Evolutionary conservation across 2,329 filamentous ascomycete species (phyloP), one percentile per base, ranked within the genome.

Genomic region (Madurella mycetomatis): DNA sequence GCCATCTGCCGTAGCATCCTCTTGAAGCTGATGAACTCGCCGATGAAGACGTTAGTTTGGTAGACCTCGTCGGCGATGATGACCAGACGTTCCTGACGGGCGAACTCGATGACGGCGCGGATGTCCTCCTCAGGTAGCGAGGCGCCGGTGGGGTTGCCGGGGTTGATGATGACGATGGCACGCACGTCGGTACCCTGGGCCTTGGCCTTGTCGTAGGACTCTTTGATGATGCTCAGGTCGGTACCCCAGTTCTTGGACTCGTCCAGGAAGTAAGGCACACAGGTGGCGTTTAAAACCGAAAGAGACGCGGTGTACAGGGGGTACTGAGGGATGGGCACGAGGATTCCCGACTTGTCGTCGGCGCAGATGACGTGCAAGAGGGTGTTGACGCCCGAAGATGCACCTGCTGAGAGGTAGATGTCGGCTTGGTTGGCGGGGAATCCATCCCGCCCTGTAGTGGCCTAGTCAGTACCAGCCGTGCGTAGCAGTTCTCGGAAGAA

Each of bases 31-130:
- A 89, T 84, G 78, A 99, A 99, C 70, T 92, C 81, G 71, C 94
- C 94, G 58, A 88, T 77, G 75, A 99, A 99, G 65, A 99, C 88
- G 73, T 99, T 99, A 68, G 94, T 97, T 76, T 99, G 94, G 82
- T 99, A 99, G 39, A 99, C 94, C 73, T 99, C 94, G 68, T 99
- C 94, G 49, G 94, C 94, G 66, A 99, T 83, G 61, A 97, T 79
- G 53, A 97, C 91, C 25, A 99, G 81, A 64, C 86, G 84, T 78
- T 96, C 84, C 70, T 92, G 80, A 30, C 85, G 86, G 40, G 94
- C 92, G 60, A 96, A 87, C 60, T 94, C 84, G 62, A 97, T 81
- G n/a, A 97, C 89, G 49, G 81, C 80, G 66, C 86, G 84, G 71
- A 99, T 85, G 67, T 96, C 90, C 17, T 84, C 80, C 61, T 87